Evolutionary conservation across 1,284 basidiomycete genomes (phyloP), one percentile per base, ranked within the genome.

Genomic region (Ceratobasidium sp.): DNA sequence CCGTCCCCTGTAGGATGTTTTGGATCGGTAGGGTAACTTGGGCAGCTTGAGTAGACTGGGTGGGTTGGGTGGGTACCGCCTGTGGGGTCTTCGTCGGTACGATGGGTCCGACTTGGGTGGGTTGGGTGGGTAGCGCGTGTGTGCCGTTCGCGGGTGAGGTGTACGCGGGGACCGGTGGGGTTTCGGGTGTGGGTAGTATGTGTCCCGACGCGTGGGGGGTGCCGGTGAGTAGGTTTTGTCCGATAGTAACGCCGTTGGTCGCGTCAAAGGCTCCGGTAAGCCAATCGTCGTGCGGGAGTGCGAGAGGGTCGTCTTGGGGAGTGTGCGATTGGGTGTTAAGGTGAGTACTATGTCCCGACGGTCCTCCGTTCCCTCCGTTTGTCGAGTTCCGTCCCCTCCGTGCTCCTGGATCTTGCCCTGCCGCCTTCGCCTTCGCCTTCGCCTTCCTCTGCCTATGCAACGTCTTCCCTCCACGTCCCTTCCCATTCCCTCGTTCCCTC

Each of bases 401-500:
- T 33, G 33, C 33, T 50, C 48, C 48, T 50, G 48, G 48, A 20
- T 50, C 48, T 20, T 50, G 12, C 48, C 13, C 48, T 50, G 48
- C 48, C 20, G 12, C 20, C 20, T 13, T 20, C 20, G 48, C 48
- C 20, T 13, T 20, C 20, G 48, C 48, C 33, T 46, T 20, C 26
- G 52, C 46, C 50, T 28, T 33, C 33, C 33, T 12, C 28, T 26
- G 42, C 40, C 44, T 44, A 15, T 42, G 10, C 23, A 13, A 13
- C 40, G 28, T 15, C 33, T 26, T 67, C 23, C 44, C 44, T 67
- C 33, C 65, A 13, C 56, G 46, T 52, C 12, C 28, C 48, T 62
- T 44, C 46, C 44, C 40, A 23, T 71, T 44, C 66, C 57, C 38
- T 77, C 66, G 15, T 77, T 44, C 68, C 68, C 13, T 46, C 40